phyloP scores from a whole-genome alignment of 139 green algal genomes.

The Limnomonas spitsbergensis region DNA sequence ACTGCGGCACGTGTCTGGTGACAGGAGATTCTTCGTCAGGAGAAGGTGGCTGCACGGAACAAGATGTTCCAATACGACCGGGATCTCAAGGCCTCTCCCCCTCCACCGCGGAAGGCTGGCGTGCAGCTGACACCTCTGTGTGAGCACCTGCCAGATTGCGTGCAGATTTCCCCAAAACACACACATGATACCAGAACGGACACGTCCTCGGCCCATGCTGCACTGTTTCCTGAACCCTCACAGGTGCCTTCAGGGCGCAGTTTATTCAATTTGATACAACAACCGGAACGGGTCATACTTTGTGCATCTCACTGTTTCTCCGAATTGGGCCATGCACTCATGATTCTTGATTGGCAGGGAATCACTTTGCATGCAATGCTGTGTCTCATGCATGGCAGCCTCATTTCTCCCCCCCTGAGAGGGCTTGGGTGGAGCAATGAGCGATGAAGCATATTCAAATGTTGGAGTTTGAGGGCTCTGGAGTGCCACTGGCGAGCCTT shows the following conservation, averaged over 20 bases:
- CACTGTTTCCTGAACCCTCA: not conserved
- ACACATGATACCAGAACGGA: not conserved
- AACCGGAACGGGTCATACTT: too few relatives aligned
- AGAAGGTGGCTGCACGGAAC: not conserved
- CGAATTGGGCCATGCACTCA: too few relatives aligned
- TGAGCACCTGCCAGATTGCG: not conserved
- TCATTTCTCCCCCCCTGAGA: too few relatives aligned
- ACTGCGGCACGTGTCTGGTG: not conserved
- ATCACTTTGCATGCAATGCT: too few relatives aligned
- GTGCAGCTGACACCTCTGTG: not conserved
- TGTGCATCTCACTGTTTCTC: too few relatives aligned
- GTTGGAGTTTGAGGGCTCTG: too few relatives aligned
- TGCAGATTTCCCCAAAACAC: not conserved
- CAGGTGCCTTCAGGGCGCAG: not conserved
- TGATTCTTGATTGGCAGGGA: too few relatives aligned
- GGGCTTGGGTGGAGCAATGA: too few relatives aligned
- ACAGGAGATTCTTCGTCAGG: not conserved
- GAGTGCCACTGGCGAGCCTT: too few relatives aligned
- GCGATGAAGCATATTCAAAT: too few relatives aligned
- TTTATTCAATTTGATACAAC: not conserved
- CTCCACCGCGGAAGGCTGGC: not conserved
- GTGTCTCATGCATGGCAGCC: too few relatives aligned
- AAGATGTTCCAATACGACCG: slow-evolving; percentile 12
- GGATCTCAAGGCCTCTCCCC: not conserved
- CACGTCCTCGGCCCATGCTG: not conserved